Evolutionary conservation across 2,329 filamentous ascomycete genomes (phyloP).

Genomic region (Alternaria sp.): DNA sequence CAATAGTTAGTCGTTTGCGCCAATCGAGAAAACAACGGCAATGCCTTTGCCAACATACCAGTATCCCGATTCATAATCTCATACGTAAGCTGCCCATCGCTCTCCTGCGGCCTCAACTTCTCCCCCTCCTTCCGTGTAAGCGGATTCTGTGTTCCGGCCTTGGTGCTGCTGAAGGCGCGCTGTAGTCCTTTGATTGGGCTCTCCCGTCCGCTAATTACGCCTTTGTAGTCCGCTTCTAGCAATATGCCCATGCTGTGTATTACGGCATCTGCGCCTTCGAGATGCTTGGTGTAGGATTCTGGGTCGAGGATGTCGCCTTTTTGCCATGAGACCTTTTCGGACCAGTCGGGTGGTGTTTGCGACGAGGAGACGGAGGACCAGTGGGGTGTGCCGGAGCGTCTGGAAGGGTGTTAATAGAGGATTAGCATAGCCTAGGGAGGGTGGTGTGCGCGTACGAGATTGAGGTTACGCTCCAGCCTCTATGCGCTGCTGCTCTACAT

Average conservation of each 20-base stretch:
- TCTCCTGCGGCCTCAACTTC: slow-evolving; percentile 69
- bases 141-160: slow-evolving; percentile 70
- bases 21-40: no score
- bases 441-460: slow-evolving; percentile 69
- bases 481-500: slow-evolving; percentile 83
- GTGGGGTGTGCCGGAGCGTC: slow-evolving; percentile 86
- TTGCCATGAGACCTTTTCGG: slow-evolving; percentile 83
- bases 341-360: slow-evolving; percentile 76
- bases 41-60: slow-evolving; percentile 45
- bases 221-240: slow-evolving; percentile 97
- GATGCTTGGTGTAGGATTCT: slow-evolving; percentile 75
- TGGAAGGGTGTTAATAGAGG: slow-evolving; percentile 45
- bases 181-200: slow-evolving; percentile 79
- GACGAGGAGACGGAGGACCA: slow-evolving; percentile 84
- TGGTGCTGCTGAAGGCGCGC: slow-evolving; percentile 75
- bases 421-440: neutral
- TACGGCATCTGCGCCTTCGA: slow-evolving; percentile 80
- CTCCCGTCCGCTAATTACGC: slow-evolving; percentile 81
- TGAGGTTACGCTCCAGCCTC: slow-evolving; percentile 91
- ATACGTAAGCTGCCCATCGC: slow-evolving; percentile 83
- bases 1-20: neutral
- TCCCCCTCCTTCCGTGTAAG: slow-evolving; percentile 65
- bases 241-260: slow-evolving; percentile 96
- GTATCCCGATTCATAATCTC: slow-evolving; percentile 95
- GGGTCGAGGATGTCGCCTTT: slow-evolving; percentile 87